A percentile compares a stretch with the other conserved stretches of the same genome.
Conservation (phyloP, 83 land plant genomes). For the Diphasiastrum complanatum region DNA sequence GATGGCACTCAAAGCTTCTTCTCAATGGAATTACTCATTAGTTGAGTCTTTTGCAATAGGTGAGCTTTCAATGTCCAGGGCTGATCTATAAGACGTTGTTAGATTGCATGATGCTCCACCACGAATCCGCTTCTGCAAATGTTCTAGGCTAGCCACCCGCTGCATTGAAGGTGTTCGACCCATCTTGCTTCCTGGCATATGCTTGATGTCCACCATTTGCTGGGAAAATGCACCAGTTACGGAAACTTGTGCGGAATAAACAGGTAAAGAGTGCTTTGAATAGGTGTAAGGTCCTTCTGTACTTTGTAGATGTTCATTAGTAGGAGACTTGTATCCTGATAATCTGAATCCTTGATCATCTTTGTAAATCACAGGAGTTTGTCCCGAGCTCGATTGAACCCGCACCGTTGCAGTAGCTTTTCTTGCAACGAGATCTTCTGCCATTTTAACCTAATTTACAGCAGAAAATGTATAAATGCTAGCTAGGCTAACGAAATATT, state of each 20-base stretch:
- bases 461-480: too few species aligned
- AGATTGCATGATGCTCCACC: constrained; percentile 47
- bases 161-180: constrained; percentile 88
- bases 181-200: constrained; percentile 33
- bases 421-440: constrained; percentile 60
- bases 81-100: too few species aligned
- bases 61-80: too few species aligned
- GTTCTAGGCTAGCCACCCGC: constrained; percentile 90
- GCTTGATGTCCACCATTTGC: constrained; percentile 27
- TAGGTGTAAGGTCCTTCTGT: too few species aligned
- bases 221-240: constrained; percentile 15
- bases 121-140: constrained; percentile 86
- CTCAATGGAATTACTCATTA: too few species aligned
- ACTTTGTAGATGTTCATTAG: too few species aligned
- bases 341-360: too few species aligned
- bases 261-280: too few species aligned
- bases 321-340: too few species aligned
- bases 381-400: background rate
- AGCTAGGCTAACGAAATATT: too few species aligned
- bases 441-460: constrained; percentile 85
- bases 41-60: too few species aligned
- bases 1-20: too few species aligned
- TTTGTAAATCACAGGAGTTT: constrained; percentile 34
- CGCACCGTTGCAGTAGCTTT: constrained; percentile 23
- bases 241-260: constrained; percentile 42